Evolutionary conservation across 108 stramenopile genomes (phyloP).

Genomic region (Aurantiochytrium sp.): DNA sequence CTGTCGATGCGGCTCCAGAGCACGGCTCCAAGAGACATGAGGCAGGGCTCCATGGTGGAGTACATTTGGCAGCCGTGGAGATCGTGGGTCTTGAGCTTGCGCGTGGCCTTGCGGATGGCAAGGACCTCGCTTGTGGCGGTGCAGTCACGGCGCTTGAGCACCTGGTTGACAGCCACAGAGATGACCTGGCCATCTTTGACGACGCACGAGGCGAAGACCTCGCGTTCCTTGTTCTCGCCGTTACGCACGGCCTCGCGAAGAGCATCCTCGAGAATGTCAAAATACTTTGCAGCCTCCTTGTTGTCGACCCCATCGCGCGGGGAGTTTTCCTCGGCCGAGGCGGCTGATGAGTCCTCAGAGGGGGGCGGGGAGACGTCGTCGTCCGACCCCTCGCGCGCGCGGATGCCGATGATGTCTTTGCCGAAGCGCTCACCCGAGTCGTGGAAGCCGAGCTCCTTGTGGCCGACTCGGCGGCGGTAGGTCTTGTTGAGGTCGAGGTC

Average conservation of each 20-base stretch:
- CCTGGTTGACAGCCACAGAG: neutral
- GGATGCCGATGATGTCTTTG: neutral
- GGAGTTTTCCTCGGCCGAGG: neutral
- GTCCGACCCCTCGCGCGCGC: neutral
- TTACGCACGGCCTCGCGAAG: neutral
- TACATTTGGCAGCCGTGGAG: neutral
- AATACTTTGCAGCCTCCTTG: neutral
- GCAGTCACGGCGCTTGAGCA: neutral
- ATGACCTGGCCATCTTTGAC: neutral
- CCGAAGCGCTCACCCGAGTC: neutral
- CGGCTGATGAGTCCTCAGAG: neutral
- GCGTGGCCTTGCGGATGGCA: neutral
- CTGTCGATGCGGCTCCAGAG: slow-evolving; percentile 12
- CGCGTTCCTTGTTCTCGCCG: slow-evolving; percentile 4
- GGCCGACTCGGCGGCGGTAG: neutral
- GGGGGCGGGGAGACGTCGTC: too few species aligned
- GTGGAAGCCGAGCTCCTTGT: neutral
- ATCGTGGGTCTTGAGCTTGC: neutral
- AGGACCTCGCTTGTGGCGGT: slow-evolving; percentile 10
- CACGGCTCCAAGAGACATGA: slow-evolving; percentile 1
- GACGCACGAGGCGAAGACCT: slow-evolving; percentile 3
- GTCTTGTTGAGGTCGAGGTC: slow-evolving; percentile 8
- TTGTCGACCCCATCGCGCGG: neutral
- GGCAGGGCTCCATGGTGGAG: slow-evolving; percentile 16
- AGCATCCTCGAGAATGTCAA: neutral